These are phyloP conservation scores for Lentinula sp. DNA, from an alignment of 768 basidiomycete genomes.

Conservation along the genomic window DNA sequence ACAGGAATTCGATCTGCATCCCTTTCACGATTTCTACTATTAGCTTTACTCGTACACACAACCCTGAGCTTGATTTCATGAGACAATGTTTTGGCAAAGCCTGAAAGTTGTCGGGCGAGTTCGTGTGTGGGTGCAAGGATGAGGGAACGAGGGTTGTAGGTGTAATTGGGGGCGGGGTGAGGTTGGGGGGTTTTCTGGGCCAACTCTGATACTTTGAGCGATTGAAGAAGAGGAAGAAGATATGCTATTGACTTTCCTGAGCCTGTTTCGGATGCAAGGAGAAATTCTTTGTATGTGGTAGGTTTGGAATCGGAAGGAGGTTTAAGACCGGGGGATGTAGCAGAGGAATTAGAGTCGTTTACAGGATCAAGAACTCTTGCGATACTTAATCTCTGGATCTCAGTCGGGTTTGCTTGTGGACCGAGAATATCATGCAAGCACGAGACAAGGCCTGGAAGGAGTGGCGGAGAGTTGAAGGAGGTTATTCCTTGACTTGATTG, in stretches of 20 bases:
- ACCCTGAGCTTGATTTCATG: slow-evolving; percentile 78
- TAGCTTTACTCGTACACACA: slow-evolving; percentile 60
- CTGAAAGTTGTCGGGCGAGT: slow-evolving; percentile 72
- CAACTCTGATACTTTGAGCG: slow-evolving; percentile 63
- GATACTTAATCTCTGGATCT: slow-evolving; percentile 73
- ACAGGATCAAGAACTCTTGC: slow-evolving; percentile 45
- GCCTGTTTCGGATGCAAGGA: slow-evolving; percentile 86
- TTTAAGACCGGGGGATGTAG: background rate
- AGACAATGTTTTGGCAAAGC: slow-evolving; percentile 66
- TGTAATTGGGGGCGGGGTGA: slow-evolving; percentile 12
- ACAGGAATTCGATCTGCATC: slow-evolving; percentile 47
- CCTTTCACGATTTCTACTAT: slow-evolving; percentile 27
- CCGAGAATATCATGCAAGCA: slow-evolving; percentile 58
- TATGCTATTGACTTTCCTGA: slow-evolving; percentile 92
- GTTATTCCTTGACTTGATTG: background rate
- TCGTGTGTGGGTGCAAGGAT: slow-evolving; percentile 89
- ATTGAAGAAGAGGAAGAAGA: slow-evolving; percentile 76
- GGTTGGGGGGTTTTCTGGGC: slow-evolving; percentile 1
- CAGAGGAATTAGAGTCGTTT: slow-evolving; percentile 8
- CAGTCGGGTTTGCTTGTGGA: slow-evolving; percentile 51
- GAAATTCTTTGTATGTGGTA: slow-evolving; percentile 33
- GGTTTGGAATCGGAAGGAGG: slow-evolving; percentile 10
- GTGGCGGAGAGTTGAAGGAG: slow-evolving; percentile 59
- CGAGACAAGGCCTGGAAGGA: slow-evolving; percentile 57
- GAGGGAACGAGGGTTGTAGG: slow-evolving; percentile 66